These are phyloP conservation scores for Trifolium subterraneum DNA, from an alignment of 306 rosid genomes.

Conservation along the genomic window DNA sequence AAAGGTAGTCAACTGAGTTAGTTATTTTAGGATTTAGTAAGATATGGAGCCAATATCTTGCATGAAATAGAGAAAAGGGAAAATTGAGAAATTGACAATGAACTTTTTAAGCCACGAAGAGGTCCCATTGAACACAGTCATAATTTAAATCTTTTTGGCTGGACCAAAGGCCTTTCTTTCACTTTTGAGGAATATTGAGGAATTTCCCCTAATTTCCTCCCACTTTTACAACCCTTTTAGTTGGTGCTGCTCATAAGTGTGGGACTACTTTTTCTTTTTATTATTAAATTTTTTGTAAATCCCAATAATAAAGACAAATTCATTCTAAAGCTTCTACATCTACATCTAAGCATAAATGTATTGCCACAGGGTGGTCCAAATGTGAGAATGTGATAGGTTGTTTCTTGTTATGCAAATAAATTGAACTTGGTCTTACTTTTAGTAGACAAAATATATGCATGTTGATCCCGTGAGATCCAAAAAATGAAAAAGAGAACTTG, in stretches of 20 bases:
- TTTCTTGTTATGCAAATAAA: conserved; percentile 34
- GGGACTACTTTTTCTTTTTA: conserved; percentile 33
- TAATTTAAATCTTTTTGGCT: conserved; percentile 37
- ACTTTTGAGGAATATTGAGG: conserved; percentile 43
- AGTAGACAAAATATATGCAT: not conserved
- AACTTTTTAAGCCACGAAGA: conserved; percentile 43
- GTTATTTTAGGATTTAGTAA: no score
- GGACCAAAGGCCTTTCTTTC: conserved; percentile 43
- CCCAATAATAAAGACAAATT: conserved; percentile 50
- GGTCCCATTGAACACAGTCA: conserved; percentile 38
- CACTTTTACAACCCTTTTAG: conserved; percentile 50
- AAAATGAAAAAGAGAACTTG: not conserved
- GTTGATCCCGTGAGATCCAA: conserved; percentile 16
- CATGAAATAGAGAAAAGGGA: conserved; percentile 35
- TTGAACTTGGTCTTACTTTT: conserved; percentile 33
- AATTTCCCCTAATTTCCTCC: conserved; percentile 71
- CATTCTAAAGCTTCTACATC: conserved; percentile 31
- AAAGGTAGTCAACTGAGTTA: no score
- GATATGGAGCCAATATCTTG: conserved; percentile 39
- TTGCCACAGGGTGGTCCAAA: conserved; percentile 41
- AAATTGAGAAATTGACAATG: conserved; percentile 31
- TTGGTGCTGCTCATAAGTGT: conserved; percentile 53
- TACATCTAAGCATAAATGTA: conserved; percentile 25
- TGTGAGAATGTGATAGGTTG: conserved; percentile 36
- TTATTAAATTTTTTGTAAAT: conserved; percentile 38